Evolutionary conservation across 2,329 filamentous ascomycete genomes (phyloP).

Genomic region (Ascochyta koolunga): DNA sequence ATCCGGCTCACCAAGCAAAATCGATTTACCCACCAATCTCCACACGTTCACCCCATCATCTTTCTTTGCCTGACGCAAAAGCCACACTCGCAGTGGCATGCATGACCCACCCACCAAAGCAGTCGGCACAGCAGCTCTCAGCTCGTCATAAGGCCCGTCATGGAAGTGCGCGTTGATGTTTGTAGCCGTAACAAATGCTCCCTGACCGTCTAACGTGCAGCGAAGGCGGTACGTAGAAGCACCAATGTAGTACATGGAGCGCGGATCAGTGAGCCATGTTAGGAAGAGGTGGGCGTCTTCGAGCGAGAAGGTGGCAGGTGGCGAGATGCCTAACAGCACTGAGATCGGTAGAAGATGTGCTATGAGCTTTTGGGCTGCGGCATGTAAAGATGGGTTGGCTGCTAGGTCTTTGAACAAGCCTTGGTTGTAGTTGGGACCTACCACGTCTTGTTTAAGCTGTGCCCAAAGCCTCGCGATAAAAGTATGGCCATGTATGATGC

Average conservation of each 20-base stretch:
- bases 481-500: slow-evolving; percentile 13
- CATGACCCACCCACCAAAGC: slow-evolving; percentile 16
- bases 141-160: slow-evolving; percentile 5
- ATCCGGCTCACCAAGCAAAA: slow-evolving; percentile 23
- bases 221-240: background rate
- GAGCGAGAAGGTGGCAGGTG: background rate
- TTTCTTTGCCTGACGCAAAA: slow-evolving; percentile 11
- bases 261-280: slow-evolving; percentile 25
- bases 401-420: slow-evolving; percentile 10
- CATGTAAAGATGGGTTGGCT: slow-evolving; percentile 4
- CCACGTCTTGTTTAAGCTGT: slow-evolving; percentile 19
- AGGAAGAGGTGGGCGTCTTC: slow-evolving; percentile 22
- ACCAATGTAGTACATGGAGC: slow-evolving; percentile 22
- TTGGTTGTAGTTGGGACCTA: slow-evolving; percentile 20
- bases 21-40: slow-evolving; percentile 21
- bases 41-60: slow-evolving; percentile 3
- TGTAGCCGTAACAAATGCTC: slow-evolving; percentile 7
- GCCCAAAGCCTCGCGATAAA: slow-evolving; percentile 21
- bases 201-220: slow-evolving; percentile 1
- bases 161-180: slow-evolving; percentile 12
- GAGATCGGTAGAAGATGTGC: slow-evolving; percentile 2
- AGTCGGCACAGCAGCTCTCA: slow-evolving; percentile 16
- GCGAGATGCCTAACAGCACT: background rate
- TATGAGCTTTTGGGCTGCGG: slow-evolving; percentile 11
- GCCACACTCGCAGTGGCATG: slow-evolving; percentile 18